phyloP scores from a whole-genome alignment of 441 rosid species.

The Corymbia citriodora region DNA sequence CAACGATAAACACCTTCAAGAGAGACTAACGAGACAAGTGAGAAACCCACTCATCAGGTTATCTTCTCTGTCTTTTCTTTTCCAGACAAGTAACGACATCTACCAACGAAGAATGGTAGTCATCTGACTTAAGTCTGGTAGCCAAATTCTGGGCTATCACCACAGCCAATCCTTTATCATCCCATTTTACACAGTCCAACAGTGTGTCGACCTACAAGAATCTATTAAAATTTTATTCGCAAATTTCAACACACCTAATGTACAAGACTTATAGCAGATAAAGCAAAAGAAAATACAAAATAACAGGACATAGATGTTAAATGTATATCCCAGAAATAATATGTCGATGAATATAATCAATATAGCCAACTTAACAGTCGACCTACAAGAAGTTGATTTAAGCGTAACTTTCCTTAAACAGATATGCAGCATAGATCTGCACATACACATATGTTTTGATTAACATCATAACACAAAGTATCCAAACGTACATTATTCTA shows the following conservation, averaged over 20 bases:
- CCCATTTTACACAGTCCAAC: slow-evolving; percentile 75
- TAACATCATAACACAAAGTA: neutral
- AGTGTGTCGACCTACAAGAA: slow-evolving; percentile 51
- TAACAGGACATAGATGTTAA: neutral
- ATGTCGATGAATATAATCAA: neutral
- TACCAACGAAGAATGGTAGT: slow-evolving; percentile 23
- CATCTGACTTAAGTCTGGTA: slow-evolving; percentile 34
- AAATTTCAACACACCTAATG: neutral
- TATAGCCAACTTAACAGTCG: neutral
- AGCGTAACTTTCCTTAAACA: neutral
- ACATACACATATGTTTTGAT: neutral
- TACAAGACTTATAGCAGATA: neutral
- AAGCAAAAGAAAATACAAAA: neutral
- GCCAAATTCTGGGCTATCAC: slow-evolving; percentile 78
- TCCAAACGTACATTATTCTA: neutral
- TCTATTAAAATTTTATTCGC: slow-evolving; percentile 1
- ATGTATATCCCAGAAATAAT: neutral
- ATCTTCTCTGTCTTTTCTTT: slow-evolving; percentile 16
- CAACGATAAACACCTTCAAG: slow-evolving; percentile 50
- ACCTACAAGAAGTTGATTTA: neutral
- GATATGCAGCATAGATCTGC: neutral
- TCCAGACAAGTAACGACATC: slow-evolving; percentile 34
- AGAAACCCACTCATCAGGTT: slow-evolving; percentile 21
- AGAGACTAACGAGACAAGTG: slow-evolving; percentile 6
- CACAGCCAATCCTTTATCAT: slow-evolving; percentile 81